phyloP scores from a whole-genome alignment of 208 protist genomes.

The Wallacemonas sp. region DNA sequence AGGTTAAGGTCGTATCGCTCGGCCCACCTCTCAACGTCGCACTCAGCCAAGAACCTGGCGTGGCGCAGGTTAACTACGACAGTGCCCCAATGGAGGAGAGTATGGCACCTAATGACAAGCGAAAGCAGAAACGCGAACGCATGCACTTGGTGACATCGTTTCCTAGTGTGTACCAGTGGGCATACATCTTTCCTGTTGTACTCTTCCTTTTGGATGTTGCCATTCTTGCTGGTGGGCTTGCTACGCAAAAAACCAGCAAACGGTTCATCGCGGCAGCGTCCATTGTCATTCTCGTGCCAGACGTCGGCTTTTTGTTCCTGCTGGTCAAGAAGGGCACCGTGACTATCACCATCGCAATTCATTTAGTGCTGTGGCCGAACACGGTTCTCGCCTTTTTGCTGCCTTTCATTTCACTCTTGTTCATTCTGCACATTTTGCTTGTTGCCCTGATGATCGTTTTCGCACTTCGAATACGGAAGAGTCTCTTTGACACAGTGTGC shows the following conservation, averaged over 20 bases:
- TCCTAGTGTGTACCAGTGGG: constrained; percentile 32
- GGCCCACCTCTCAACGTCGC: constrained; percentile 39
- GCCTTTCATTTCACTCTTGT: constrained; percentile 51
- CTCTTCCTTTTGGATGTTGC: constrained; percentile 63
- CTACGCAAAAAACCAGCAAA: constrained; percentile 27
- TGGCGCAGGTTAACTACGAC: not conserved
- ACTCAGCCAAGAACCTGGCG: constrained; percentile 15
- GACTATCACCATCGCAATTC: constrained; percentile 46
- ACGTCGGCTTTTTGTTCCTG: constrained; percentile 41
- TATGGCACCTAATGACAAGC: constrained; percentile 6
- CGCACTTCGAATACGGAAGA: constrained; percentile 51
- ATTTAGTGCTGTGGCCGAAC: constrained; percentile 59
- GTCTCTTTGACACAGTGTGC: constrained; percentile 49
- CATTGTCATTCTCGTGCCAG: constrained; percentile 40
- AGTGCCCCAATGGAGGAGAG: not conserved
- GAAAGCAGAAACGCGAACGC: constrained; percentile 6
- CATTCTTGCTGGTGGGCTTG: constrained; percentile 39
- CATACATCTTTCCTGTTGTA: constrained; percentile 39
- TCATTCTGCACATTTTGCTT: constrained; percentile 61
- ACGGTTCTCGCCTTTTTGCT: constrained; percentile 54
- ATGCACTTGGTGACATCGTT: constrained; percentile 40
- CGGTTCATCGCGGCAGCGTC: constrained; percentile 37
- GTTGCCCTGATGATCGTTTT: constrained; percentile 52
- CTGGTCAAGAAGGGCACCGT: constrained; percentile 47
- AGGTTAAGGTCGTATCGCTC: constrained; percentile 57